Evolutionary conservation across 2,329 filamentous ascomycete species (phyloP), one percentile per base, ranked within the genome.

Genomic region (Cephalotrichum gorgonifer): DNA sequence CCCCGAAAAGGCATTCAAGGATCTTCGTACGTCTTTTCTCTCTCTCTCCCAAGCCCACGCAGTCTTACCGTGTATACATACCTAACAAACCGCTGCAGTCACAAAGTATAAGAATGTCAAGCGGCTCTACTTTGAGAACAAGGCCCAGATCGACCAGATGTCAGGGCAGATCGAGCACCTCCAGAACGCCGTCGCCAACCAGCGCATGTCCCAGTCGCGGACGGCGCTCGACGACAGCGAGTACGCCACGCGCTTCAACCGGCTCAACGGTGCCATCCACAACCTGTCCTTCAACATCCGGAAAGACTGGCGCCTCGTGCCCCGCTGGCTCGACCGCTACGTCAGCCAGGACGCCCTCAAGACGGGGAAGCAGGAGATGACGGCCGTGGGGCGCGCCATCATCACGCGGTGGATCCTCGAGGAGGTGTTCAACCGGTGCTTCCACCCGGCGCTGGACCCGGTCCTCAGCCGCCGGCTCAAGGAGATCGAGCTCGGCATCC

Each of bases 61-160:
- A 49, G 39, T 57, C 63, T 30, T 48, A 47, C 17, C 17, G 17
- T 20, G 4, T 4, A 8, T 9, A 11, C 17, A n/a, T 22, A 71
- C 57, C n/a, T 69, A 68, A 59, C 59, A n/a, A n/a, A 33, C 49
- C 22, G 14, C 33, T 27, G 27, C 43, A 95, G 90, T 93, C 60
- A 81, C 81, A 56, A 98, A 98, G 70, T 98, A 98, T 64, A 94
- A 94, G 64, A 95, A 96, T 62, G 91, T 98, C 51, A 98, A 98
- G 72, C 83, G 89, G 50, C 86, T 96, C 58, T 98, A 96, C 64
- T 97, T 97, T 64, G 93, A 97, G 55, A 89, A 91, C 61, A 93
- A 95, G 62, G 77, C 83, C 15, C 90, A 96, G 67, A 91, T 97
- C 48, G 90, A 96, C 60, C 81, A 86, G 58, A 85, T 95, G 58